Percentiles rank a stretch among this genome's conserved stretches.
phyloP scores from a whole-genome alignment of 805 yeast species.

The Nakazawaea holstii region DNA sequence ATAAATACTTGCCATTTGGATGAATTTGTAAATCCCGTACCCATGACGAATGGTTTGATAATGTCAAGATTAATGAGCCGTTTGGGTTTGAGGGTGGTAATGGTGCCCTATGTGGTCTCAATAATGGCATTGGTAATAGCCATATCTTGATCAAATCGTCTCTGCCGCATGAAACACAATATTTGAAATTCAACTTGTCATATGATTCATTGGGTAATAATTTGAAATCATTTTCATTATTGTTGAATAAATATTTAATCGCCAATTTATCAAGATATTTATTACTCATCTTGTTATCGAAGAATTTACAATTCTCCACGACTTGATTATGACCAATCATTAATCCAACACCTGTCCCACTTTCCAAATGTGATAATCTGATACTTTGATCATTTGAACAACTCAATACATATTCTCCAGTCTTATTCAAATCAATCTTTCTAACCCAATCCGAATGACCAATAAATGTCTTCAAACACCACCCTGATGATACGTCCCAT shows the following conservation, averaged over 20 bases:
- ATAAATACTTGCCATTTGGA: conserved; percentile 67
- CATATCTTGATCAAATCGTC: conserved; percentile 73
- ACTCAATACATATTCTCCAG: conserved; percentile 57
- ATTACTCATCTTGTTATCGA: conserved; percentile 47
- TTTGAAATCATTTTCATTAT: conserved; percentile 16
- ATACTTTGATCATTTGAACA: conserved; percentile 78
- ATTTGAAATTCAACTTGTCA: conserved; percentile 51
- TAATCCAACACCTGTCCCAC: conserved; percentile 63
- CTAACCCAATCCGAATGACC: conserved; percentile 93
- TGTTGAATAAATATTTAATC: conserved; percentile 12
- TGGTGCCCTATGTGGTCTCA: conserved; percentile 51
- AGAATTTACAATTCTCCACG: conserved; percentile 63
- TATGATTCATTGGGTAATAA: conserved; percentile 20
- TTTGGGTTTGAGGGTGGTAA: conserved; percentile 55
- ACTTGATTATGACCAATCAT: conserved; percentile 81
- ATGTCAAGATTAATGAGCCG: conserved; percentile 51
- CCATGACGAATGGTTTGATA: conserved; percentile 85
- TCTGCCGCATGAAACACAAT: conserved; percentile 74
- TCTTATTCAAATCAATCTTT: conserved; percentile 41
- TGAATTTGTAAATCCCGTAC: conserved; percentile 64
- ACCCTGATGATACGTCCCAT: conserved; percentile 69
- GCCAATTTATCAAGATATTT: conserved; percentile 41
- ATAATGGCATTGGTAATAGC: conserved; percentile 64
- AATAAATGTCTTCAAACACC: conserved; percentile 56
- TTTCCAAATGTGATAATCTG: conserved; percentile 56